Evolutionary conservation across 192 early-diverging fungal genomes (phyloP).

Genomic region (Gonapodya sp.): DNA sequence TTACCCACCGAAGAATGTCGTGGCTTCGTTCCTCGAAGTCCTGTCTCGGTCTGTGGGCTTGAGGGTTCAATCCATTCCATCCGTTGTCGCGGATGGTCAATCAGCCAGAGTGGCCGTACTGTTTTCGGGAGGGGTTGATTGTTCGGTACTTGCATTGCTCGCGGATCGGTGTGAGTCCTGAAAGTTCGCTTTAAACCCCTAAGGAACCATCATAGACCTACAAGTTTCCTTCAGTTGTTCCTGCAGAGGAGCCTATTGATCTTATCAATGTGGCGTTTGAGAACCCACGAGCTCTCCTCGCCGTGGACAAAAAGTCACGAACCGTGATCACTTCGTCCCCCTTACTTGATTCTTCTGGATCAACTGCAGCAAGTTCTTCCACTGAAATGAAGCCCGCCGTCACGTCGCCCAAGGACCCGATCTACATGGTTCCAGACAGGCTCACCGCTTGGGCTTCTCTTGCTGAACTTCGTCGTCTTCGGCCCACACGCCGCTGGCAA

Average conservation of each 20-base stretch:
- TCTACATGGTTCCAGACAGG: neutral
- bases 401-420: neutral
- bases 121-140: neutral
- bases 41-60: neutral
- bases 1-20: neutral
- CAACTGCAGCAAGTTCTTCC: no score
- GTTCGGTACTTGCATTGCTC: neutral
- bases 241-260: neutral
- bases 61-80: neutral
- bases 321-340: neutral
- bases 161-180: neutral
- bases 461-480: neutral
- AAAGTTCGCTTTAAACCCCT: neutral
- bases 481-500: constrained; percentile 1
- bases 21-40: neutral
- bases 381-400: neutral
- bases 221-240: neutral
- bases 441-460: neutral
- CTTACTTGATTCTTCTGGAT: no score
- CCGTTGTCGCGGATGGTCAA: neutral
- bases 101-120: neutral
- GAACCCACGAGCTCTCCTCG: no score
- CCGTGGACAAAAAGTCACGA: neutral
- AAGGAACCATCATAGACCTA: neutral
- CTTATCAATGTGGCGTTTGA: neutral